Conservation (phyloP, 108 stramenopile genomes). For the Fragilaria radians region DNA sequence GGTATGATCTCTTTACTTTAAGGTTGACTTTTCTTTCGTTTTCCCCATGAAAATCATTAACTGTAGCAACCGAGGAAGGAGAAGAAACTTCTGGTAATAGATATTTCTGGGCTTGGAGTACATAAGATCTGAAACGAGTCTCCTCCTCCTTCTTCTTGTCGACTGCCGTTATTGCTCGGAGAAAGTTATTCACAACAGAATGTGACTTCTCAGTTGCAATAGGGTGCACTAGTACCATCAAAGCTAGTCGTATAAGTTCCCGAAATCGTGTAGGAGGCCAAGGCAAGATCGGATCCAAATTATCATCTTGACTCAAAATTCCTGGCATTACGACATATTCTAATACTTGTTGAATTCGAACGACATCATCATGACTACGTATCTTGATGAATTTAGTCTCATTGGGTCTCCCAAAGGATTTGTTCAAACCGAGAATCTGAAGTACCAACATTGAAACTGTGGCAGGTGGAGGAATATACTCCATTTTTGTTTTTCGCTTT, state of each 20-base stretch:
- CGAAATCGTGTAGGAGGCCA: slow-evolving; percentile 51
- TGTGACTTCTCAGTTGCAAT: neutral
- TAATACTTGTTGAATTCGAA: slow-evolving; percentile 31
- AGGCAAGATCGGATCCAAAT: slow-evolving; percentile 49
- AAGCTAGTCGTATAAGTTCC: slow-evolving; percentile 17
- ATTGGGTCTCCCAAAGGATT: slow-evolving; percentile 15
- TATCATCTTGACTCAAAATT: slow-evolving; percentile 25
- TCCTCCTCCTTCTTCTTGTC: too few species aligned
- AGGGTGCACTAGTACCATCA: slow-evolving; percentile 16
- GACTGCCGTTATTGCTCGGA: neutral
- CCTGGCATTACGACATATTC: slow-evolving; percentile 56
- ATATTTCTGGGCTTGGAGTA: neutral
- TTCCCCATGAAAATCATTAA: slow-evolving; percentile 2
- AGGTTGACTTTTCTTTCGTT: slow-evolving; percentile 3
- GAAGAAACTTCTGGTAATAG: neutral
- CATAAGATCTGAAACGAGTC: neutral
- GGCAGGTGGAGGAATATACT: slow-evolving; percentile 66
- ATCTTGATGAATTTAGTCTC: neutral
- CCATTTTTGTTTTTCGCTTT: slow-evolving; percentile 20
- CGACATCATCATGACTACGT: slow-evolving; percentile 19
- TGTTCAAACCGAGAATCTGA: slow-evolving; percentile 58
- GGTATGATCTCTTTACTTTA: neutral
- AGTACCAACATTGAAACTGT: slow-evolving; percentile 46
- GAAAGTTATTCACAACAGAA: neutral
- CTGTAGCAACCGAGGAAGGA: neutral